Conservation (phyloP, 768 basidiomycete species). For the Phanerodontia chrysosporium region DNA sequence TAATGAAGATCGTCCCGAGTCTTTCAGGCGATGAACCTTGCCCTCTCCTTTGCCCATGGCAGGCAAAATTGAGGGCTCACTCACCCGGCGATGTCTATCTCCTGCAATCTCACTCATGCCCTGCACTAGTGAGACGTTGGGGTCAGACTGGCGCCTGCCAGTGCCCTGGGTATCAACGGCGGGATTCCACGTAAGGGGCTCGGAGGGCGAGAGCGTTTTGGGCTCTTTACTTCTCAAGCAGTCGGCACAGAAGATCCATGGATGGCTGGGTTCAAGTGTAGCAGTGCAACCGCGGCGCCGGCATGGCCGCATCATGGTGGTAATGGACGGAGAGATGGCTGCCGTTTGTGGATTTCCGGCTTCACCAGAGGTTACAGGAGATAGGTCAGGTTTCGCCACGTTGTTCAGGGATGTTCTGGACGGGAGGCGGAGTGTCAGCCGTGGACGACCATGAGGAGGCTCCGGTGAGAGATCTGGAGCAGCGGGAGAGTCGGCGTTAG, state of each 20-base stretch:
- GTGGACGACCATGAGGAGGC: no score
- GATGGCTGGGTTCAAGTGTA: background rate
- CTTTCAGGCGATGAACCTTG: background rate
- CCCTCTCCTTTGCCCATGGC: no score
- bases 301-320: background rate
- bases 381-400: no score
- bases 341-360: background rate
- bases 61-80: background rate
- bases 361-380: background rate
- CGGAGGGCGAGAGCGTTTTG: background rate
- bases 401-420: no score
- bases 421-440: no score
- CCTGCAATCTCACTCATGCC: background rate
- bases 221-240: background rate
- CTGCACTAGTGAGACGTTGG: background rate
- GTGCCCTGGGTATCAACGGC: background rate
- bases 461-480: no score
- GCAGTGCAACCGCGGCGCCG: background rate
- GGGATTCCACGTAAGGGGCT: background rate
- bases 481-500: no score
- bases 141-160: background rate
- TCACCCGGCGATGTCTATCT: background rate
- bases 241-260: conserved; percentile 1
- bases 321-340: background rate
- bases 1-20: background rate